A percentile compares a stretch with the other conserved stretches of the same genome.
Conservation (phyloP, 2,329 filamentous ascomycete genomes). For the Lithohypha guttulata region DNA sequence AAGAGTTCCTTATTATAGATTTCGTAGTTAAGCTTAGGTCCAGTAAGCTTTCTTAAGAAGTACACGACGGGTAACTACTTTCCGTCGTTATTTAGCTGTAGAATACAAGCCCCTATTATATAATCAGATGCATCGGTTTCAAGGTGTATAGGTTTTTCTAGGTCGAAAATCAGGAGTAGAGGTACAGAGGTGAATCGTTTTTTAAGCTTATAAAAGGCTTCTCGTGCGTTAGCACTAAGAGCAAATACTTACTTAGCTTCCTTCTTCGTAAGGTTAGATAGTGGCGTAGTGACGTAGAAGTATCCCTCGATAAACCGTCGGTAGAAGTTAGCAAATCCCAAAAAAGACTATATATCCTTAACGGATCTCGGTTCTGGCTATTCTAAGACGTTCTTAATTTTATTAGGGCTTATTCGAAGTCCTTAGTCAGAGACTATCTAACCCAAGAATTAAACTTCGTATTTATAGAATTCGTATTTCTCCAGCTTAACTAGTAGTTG, state of each 20-base stretch:
- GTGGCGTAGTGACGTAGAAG: slow-evolving; percentile 7
- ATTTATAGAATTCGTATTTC: slow-evolving; percentile 16
- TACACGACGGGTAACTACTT: slow-evolving; percentile 11
- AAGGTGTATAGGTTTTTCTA: slow-evolving; percentile 5
- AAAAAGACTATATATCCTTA: slow-evolving; percentile 17
- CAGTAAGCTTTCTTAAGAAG: slow-evolving; percentile 14
- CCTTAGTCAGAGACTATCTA: slow-evolving; percentile 15
- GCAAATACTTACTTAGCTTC: slow-evolving; percentile 2
- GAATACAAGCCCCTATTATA: slow-evolving; percentile 6
- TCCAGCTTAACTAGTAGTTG: slow-evolving; percentile 14
- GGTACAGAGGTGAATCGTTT: slow-evolving; percentile 3
- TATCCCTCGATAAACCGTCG: slow-evolving; percentile 18
- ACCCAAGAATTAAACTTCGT: neutral
- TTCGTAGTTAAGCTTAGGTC: slow-evolving; percentile 14
- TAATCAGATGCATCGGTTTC: slow-evolving; percentile 11
- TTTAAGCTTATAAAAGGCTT: slow-evolving; percentile 10
- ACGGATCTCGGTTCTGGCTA: neutral
- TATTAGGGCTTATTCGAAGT: neutral
- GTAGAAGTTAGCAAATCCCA: slow-evolving; percentile 20
- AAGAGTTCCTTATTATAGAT: slow-evolving; percentile 19
- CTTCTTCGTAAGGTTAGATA: slow-evolving; percentile 9
- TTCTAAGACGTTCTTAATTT: neutral
- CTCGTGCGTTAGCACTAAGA: neutral
- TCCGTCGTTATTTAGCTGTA: slow-evolving; percentile 7
- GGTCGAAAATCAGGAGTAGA: slow-evolving; percentile 11